Evolutionary conservation across 1,284 basidiomycete genomes (phyloP).

Genomic region (Melanopsichium pennsylvanicum): DNA sequence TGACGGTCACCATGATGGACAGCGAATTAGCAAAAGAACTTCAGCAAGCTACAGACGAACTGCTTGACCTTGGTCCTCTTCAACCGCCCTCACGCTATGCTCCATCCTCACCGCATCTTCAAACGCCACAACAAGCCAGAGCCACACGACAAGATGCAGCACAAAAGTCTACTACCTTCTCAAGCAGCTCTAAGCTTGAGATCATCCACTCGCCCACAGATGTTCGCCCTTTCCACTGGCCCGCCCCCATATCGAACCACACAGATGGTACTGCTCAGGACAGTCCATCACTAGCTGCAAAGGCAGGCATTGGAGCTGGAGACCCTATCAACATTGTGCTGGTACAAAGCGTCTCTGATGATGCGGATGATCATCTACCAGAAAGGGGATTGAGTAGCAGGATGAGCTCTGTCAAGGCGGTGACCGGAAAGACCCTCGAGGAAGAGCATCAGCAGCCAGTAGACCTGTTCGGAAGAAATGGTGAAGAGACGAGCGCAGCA

Average conservation of each 20-base stretch:
- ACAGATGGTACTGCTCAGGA: not conserved
- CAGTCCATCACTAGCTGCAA: not conserved
- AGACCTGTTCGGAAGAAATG: not conserved
- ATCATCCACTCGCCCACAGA: conserved; percentile 35
- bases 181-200: conserved; percentile 24
- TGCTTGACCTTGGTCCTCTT: conserved; percentile 31
- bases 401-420: conserved; percentile 25
- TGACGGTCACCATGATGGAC: conserved; percentile 22
- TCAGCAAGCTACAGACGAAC: conserved; percentile 42
- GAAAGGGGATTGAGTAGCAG: conserved; percentile 19
- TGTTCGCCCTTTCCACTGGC: conserved; percentile 38
- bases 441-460: no score
- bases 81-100: conserved; percentile 6
- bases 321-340: conserved; percentile 20
- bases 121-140: not conserved
- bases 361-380: conserved; percentile 34
- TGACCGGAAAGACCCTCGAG: not conserved
- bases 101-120: conserved; percentile 13
- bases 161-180: conserved; percentile 7
- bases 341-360: conserved; percentile 2
- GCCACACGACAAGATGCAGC: not conserved
- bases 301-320: not conserved
- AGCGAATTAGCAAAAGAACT: conserved; percentile 40
- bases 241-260: conserved; percentile 3
- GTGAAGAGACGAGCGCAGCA: not conserved